Evolutionary conservation across 108 stramenopile genomes (phyloP).

Genomic region (Pseudonitzschia multistriata): DNA sequence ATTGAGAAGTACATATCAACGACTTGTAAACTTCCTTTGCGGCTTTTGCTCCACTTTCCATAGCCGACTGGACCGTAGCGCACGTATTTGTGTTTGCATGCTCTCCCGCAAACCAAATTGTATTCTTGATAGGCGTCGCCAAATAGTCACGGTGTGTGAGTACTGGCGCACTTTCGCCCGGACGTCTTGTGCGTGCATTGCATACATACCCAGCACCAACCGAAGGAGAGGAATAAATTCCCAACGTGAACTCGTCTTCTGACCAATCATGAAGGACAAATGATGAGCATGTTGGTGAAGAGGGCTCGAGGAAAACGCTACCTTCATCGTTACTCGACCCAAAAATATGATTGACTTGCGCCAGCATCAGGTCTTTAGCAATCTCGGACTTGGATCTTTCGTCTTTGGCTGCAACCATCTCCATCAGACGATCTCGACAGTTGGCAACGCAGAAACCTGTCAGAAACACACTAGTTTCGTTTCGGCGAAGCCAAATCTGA

Average conservation of each 20-base stretch:
- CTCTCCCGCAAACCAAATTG: conserved; percentile 43
- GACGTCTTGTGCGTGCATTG: background rate
- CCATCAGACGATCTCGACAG: conserved; percentile 10
- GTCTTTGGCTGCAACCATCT: background rate
- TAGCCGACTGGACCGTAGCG: conserved; percentile 44
- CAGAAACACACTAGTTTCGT: conserved; percentile 25
- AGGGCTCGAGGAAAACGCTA: background rate
- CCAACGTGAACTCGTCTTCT: conserved; percentile 25
- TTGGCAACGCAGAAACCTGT: conserved; percentile 33
- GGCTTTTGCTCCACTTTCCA: conserved; percentile 41
- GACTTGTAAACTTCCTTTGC: conserved; percentile 28
- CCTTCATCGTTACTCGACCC: background rate
- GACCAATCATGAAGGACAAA: conserved; percentile 45
- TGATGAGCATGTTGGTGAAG: conserved; percentile 30
- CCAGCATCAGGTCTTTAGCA: conserved; percentile 11
- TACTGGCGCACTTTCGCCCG: background rate
- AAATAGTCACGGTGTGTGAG: conserved; percentile 19
- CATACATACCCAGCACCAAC: conserved; percentile 4
- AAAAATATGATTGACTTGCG: conserved; percentile 23
- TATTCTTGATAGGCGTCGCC: conserved; percentile 19
- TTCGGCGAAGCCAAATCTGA: conserved; percentile 38
- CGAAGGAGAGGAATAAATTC: conserved; percentile 44
- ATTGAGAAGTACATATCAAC: background rate
- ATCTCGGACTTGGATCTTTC: background rate
- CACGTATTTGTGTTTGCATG: conserved; percentile 32